These are phyloP conservation scores for Cladosporium sp. DNA, from an alignment of 2,329 filamentous ascomycete genomes.

Conservation along the genomic window DNA sequence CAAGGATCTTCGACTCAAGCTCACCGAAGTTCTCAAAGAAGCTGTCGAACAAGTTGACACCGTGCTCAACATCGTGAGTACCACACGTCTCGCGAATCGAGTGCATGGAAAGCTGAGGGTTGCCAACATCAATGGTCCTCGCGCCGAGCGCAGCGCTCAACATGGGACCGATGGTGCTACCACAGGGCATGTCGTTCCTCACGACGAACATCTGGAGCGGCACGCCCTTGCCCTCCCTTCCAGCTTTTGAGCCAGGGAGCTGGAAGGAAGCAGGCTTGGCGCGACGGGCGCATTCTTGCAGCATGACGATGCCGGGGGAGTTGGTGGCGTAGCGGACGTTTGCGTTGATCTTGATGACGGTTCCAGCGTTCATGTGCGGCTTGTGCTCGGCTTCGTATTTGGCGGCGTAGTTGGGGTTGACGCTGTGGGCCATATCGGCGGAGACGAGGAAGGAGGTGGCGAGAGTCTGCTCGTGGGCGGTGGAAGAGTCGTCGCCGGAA, in stretches of 20 bases:
- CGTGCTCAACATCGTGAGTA: slow-evolving; percentile 81
- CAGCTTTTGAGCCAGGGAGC: slow-evolving; percentile 38
- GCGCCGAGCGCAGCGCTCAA: slow-evolving; percentile 82
- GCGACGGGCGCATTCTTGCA: slow-evolving; percentile 78
- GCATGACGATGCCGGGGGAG: slow-evolving; percentile 86
- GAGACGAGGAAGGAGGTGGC: slow-evolving; percentile 90
- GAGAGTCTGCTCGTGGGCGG: slow-evolving; percentile 90
- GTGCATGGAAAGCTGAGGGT: slow-evolving; percentile 95
- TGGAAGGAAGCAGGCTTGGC: slow-evolving; percentile 49
- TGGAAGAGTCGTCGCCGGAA: slow-evolving; percentile 63
- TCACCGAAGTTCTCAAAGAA: slow-evolving; percentile 86
- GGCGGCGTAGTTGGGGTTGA: slow-evolving; percentile 89
- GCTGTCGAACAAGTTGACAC: slow-evolving; percentile 79
- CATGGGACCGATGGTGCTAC: slow-evolving; percentile 98
- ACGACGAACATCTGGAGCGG: slow-evolving; percentile 96
- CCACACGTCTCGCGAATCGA: slow-evolving; percentile 93
- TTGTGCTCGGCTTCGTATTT: slow-evolving; percentile 93
- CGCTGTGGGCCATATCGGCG: slow-evolving; percentile 95
- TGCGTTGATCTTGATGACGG: slow-evolving; percentile 97
- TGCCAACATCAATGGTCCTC: slow-evolving; percentile 87
- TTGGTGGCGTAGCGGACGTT: slow-evolving; percentile 97
- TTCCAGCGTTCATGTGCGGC: slow-evolving; percentile 94
- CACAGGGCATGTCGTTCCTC: slow-evolving; percentile 90
- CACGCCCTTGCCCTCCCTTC: slow-evolving; percentile 63
- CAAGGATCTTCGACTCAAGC: slow-evolving; percentile 77